Conservation (phyloP, 345 rosid species). For the Dimocarpus longan region DNA sequence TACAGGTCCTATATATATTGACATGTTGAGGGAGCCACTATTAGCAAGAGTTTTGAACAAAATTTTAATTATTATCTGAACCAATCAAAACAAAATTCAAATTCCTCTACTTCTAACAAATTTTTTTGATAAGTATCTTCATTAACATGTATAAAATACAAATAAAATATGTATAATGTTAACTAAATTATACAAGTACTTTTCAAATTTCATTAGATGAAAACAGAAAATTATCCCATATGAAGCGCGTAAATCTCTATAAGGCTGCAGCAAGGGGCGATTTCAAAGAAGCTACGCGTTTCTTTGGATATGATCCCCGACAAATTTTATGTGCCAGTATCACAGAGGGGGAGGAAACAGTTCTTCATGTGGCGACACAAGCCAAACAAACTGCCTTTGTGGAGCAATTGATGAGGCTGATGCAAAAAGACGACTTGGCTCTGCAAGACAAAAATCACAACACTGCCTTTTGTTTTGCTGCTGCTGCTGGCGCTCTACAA, state of each 20-base stretch:
- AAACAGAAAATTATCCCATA: too few relatives aligned
- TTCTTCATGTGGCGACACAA: constrained; percentile 3
- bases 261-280: background rate
- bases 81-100: too few relatives aligned
- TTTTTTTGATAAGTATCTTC: too few relatives aligned
- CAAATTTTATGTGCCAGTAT: background rate
- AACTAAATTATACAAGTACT: too few relatives aligned
- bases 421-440: background rate
- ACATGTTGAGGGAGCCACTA: too few relatives aligned
- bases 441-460: background rate
- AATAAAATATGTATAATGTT: too few relatives aligned
- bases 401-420: background rate
- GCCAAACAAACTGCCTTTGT: background rate
- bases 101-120: too few relatives aligned
- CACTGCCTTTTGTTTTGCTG: constrained; percentile 1
- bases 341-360: background rate
- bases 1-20: too few relatives aligned
- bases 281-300: background rate
- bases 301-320: background rate
- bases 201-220: too few relatives aligned
- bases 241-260: background rate
- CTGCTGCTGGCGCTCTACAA: background rate
- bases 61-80: too few relatives aligned
- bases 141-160: too few relatives aligned
- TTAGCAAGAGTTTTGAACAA: too few relatives aligned